Base-by-base conservation (phyloP, 2,329 filamentous ascomycete genomes). In the Annulohypoxylon truncatum region DNA sequence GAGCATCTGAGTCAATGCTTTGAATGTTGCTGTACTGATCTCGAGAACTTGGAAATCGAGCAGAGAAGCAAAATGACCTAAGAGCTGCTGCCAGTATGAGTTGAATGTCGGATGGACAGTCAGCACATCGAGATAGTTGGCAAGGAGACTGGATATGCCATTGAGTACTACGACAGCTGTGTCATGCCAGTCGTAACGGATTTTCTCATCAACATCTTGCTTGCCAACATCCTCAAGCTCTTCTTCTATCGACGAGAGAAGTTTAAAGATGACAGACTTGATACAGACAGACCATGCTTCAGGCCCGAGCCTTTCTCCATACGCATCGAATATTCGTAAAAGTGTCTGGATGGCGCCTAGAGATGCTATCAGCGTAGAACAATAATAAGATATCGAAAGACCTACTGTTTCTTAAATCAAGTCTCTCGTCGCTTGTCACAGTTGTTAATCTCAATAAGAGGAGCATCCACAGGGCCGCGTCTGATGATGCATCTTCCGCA, bases 251-350 rank as follows among this genome's bases (percentile, higher is more conserved):
- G 88, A 89, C 3, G 89, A 85, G 2, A 96, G 79, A 70, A 97
- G 88, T 64, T 87, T 88, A 78, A 97, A 94, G 1, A 97, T 84
- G 5, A 97, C 91, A 5, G 87, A 89, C 64, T 92, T 90, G 59
- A 97, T 86, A 72, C 94, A 96, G 26, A 95, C 85, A 50, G 90
- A 90, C 94, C 94, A 98, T 0, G 92, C 90, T 73, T 91, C 88
- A 0, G 92, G 85, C 40, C 87, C 90, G 3, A 97, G 83, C 56
- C 91, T 90, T 70, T 94, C 91, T 9, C 93, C 93, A 68, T 96
- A 96, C 1, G 93, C 94, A 76, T 97, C 94, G 68, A 98, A 94
- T 18, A 98, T 97, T 47, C 94, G 88, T 60, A 97, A 85, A 2
- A 98, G 82, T 0, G 95, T 97, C 77, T 97, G 95, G 20, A 97